Evolutionary conservation across 106 monocot genomes (phyloP).

Genomic region (Platanthera guangdongensis): DNA sequence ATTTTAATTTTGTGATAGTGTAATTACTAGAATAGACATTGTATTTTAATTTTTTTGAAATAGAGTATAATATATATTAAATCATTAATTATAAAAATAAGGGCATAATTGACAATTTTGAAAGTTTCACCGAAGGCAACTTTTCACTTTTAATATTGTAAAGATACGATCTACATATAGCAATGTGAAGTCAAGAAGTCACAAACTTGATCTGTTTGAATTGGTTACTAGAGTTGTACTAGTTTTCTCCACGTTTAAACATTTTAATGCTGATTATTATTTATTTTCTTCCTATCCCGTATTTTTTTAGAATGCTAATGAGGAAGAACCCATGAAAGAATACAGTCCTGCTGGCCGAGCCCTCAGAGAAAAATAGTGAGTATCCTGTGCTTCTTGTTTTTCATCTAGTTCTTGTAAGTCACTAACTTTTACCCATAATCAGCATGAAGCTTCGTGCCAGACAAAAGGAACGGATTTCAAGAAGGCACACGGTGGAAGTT

Average conservation of each 20-base stretch:
- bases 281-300: slow-evolving; percentile 9
- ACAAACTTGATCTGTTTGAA: not conserved
- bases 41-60: too few species aligned
- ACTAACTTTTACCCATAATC: slow-evolving; percentile 16
- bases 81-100: too few species aligned
- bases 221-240: not conserved
- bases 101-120: too few species aligned
- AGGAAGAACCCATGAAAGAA: slow-evolving; percentile 55
- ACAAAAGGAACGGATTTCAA: slow-evolving; percentile 79
- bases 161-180: not conserved
- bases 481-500: slow-evolving; percentile 26
- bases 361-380: slow-evolving; percentile 89
- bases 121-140: too few species aligned
- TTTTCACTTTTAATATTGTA: too few species aligned
- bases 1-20: too few species aligned
- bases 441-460: slow-evolving; percentile 82
- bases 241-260: not conserved
- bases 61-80: too few species aligned
- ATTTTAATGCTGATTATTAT: not conserved
- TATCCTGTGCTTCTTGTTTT: not conserved
- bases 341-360: slow-evolving; percentile 86
- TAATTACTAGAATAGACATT: too few species aligned
- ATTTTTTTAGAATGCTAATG: slow-evolving; percentile 58
- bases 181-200: not conserved
- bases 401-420: slow-evolving; percentile 7